These are phyloP conservation scores for Globisporangium sylvaticum DNA, from an alignment of 352 stramenopile genomes.

Conservation along the genomic window DNA sequence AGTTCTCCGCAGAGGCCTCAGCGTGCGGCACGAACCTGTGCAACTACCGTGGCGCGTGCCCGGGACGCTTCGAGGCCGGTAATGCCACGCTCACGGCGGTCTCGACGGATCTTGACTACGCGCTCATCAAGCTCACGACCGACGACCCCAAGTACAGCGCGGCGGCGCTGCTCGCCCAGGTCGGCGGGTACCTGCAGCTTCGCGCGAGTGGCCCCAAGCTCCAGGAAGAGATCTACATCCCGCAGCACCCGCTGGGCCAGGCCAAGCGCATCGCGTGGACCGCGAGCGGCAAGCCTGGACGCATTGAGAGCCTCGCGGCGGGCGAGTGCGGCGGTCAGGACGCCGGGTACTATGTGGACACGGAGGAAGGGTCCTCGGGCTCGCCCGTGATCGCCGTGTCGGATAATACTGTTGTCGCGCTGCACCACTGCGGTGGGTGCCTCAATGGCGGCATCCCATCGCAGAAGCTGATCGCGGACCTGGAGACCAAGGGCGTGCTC, in stretches of 20 bases:
- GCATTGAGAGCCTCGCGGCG: slow-evolving; percentile 30
- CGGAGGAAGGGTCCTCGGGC: slow-evolving; percentile 63
- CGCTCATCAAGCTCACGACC: slow-evolving; percentile 36
- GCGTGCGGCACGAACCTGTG: slow-evolving; percentile 32
- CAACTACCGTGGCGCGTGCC: slow-evolving; percentile 37
- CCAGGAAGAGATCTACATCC: slow-evolving; percentile 39
- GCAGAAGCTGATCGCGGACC: slow-evolving; percentile 43
- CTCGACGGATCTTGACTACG: slow-evolving; percentile 39
- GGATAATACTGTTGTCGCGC: slow-evolving; percentile 65
- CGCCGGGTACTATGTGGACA: slow-evolving; percentile 75
- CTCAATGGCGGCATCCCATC: slow-evolving; percentile 60
- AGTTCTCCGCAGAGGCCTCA: slow-evolving; percentile 60
- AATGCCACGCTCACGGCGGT: slow-evolving; percentile 36
- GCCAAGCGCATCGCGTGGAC: slow-evolving; percentile 36
- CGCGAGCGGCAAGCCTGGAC: slow-evolving; percentile 19
- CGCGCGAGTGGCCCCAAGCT: slow-evolving; percentile 26
- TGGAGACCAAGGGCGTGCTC: slow-evolving; percentile 34
- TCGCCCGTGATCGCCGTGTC: slow-evolving; percentile 48
- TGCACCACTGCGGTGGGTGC: slow-evolving; percentile 77
- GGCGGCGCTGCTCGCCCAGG: slow-evolving; percentile 29
- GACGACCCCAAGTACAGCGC: slow-evolving; percentile 27
- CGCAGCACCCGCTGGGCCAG: slow-evolving; percentile 34
- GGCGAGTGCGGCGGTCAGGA: slow-evolving; percentile 45
- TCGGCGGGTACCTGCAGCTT: slow-evolving; percentile 35
- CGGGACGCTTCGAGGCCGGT: slow-evolving; percentile 30